phyloP scores from a whole-genome alignment of 306 rosid genomes.

The Quercus cerris region DNA sequence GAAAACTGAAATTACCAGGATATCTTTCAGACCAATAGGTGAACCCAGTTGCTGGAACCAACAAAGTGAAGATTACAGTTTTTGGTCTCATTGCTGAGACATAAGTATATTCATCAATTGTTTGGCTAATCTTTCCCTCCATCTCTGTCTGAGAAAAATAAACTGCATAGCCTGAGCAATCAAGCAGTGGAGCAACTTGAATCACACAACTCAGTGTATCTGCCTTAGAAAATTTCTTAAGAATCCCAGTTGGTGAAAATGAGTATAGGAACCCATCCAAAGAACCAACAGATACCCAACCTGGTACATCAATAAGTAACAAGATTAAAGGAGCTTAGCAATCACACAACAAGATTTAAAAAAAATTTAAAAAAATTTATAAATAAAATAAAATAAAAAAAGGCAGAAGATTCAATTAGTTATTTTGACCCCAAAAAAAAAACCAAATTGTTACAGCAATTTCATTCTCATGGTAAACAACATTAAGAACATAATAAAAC shows the following conservation, averaged over 20 bases:
- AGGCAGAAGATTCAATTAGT: not conserved
- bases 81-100: constrained; percentile 61
- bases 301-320: constrained; percentile 26
- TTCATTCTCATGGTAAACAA: not conserved
- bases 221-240: constrained; percentile 62
- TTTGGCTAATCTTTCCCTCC: constrained; percentile 62
- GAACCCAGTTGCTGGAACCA: constrained; percentile 74
- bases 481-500: not conserved
- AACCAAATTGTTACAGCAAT: not conserved
- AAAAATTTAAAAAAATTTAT: not conserved
- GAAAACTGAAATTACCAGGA: constrained; percentile 40
- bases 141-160: constrained; percentile 62
- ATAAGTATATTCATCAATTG: constrained; percentile 38
- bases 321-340: not conserved
- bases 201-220: constrained; percentile 34
- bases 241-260: constrained; percentile 67
- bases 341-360: not conserved
- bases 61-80: constrained; percentile 48
- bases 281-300: constrained; percentile 81
- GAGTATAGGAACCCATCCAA: constrained; percentile 72
- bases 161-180: constrained; percentile 80
- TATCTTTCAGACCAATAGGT: constrained; percentile 64
- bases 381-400: not conserved
- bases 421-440: not conserved
- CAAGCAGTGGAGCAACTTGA: constrained; percentile 63